Percentiles rank a stretch among this genome's conserved stretches.
Evolutionary conservation across 2,329 filamentous ascomycete genomes (phyloP).

Genomic region (Cryphonectria radicalis): DNA sequence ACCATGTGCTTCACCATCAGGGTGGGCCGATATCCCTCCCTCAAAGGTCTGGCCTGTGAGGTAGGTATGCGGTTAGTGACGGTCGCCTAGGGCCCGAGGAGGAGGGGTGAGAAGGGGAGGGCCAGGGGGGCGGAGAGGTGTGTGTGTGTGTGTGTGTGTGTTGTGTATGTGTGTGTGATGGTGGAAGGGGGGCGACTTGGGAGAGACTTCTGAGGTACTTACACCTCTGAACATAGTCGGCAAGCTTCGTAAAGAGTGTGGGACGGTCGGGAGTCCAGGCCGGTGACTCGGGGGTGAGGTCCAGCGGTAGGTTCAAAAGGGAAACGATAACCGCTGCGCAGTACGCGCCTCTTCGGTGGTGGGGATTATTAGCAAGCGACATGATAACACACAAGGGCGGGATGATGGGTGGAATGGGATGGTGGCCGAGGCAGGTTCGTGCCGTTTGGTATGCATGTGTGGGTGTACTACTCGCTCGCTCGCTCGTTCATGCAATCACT

Average conservation of each 20-base stretch:
- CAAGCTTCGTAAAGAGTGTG: slow-evolving; percentile 71
- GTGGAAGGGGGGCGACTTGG: slow-evolving; percentile 10
- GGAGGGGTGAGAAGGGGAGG: neutral
- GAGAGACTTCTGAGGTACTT: slow-evolving; percentile 45
- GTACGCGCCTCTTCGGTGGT: slow-evolving; percentile 74
- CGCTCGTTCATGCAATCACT: slow-evolving; percentile 21
- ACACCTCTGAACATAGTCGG: slow-evolving; percentile 82
- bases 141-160: neutral
- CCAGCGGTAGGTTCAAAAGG: slow-evolving; percentile 79
- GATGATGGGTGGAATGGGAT: neutral
- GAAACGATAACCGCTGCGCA: slow-evolving; percentile 86
- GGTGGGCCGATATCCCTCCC: slow-evolving; percentile 86
- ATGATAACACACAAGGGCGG: neutral
- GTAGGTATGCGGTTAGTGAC: slow-evolving; percentile 31
- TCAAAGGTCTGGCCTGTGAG: slow-evolving; percentile 86
- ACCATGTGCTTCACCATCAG: slow-evolving; percentile 89
- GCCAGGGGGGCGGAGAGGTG: neutral
- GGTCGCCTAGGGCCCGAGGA: slow-evolving; percentile 18
- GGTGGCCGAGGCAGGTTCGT: neutral
- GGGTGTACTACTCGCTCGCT: neutral
- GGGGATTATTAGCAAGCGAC: slow-evolving; percentile 13
- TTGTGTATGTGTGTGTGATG: neutral
- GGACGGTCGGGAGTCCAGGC: slow-evolving; percentile 62
- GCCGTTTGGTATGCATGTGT: neutral
- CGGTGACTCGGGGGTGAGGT: slow-evolving; percentile 74